Evolutionary conservation across 1,139 yeast species (phyloP), one percentile per base, ranked within the genome.

Genomic region (Blastobotrys arbuscula): DNA sequence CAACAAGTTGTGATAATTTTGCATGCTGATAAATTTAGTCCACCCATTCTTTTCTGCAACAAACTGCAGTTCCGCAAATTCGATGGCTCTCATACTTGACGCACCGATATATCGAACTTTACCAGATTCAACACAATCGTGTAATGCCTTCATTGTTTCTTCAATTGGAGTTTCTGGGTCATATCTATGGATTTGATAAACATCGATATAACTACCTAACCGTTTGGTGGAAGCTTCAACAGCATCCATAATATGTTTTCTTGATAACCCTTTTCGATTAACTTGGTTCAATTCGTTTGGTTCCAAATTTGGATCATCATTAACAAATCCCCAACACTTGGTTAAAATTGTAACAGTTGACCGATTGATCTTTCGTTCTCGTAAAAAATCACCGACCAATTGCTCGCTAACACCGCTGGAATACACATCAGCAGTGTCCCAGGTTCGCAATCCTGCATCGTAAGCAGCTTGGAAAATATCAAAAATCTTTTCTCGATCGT

Each of bases 151-250:
- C 82, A 79, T 77, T 36, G 72, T 73, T 55, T 79, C 44, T 50
- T 70, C 71, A 47, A 69, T 67, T 36, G 78, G 74, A 4, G 74
- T 68, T 0, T 63, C 58, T 30, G 58, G 53, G 54, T 78, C 83
- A 36, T 67, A 68, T 51, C 82, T 66, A 65, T 87, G 96, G 62
- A 87, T 71, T 65, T 84, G 86, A 0, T 86, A 85, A 55, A 86
- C 70, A 64, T 88, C 96, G 54, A 88, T 68, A 60, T 85, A 85
- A n/a, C n/a, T n/a, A n/a, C 0, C 95, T 84, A 88, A 72, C 50
- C 95, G 69, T 45, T 75, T 64, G 15, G 72, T 72, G 6, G 79
- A 74, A 1, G 60, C 73, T 44, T 73, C 68, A 18, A 68, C 77
- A 2, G 81, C 79, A 56, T 77, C 81, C 35, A 77, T 55, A 31